phyloP scores from a whole-genome alignment of 768 basidiomycete genomes.

The Leccinellum albellum region DNA sequence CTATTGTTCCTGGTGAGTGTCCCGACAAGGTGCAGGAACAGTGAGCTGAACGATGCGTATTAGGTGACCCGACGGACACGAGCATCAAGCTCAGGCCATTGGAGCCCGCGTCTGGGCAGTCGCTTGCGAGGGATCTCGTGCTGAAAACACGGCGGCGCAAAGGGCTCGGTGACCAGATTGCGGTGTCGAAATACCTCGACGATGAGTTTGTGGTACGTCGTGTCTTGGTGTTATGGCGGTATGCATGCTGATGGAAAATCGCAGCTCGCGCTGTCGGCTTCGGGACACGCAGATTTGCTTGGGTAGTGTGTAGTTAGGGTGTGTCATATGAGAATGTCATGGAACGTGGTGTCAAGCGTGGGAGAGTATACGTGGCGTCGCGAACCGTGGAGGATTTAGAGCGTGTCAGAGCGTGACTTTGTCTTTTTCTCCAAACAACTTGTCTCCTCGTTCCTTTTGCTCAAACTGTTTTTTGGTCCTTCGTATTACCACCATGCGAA shows the following conservation, averaged over 20 bases:
- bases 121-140: slow-evolving; percentile 89
- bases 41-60: background rate
- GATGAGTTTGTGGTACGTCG: slow-evolving; percentile 88
- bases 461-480: slow-evolving; percentile 45
- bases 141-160: slow-evolving; percentile 95
- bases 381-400: slow-evolving; percentile 35
- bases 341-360: slow-evolving; percentile 25
- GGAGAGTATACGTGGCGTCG: slow-evolving; percentile 47
- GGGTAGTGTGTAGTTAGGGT: slow-evolving; percentile 42
- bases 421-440: slow-evolving; percentile 22
- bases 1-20: slow-evolving; percentile 86
- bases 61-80: slow-evolving; percentile 97
- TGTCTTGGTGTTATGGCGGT: background rate
- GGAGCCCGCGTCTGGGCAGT: slow-evolving; percentile 96
- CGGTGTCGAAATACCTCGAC: slow-evolving; percentile 95
- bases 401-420: slow-evolving; percentile 15
- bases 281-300: slow-evolving; percentile 91
- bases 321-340: slow-evolving; percentile 1
- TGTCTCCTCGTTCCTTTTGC: slow-evolving; percentile 38
- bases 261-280: slow-evolving; percentile 89
- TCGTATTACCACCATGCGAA: slow-evolving; percentile 76
- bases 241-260: slow-evolving; percentile 9
- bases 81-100: slow-evolving; percentile 93
- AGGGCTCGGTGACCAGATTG: slow-evolving; percentile 94
- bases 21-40: background rate